Base-by-base conservation (phyloP, 2,329 filamentous ascomycete genomes). In the Cercospora canescens region DNA sequence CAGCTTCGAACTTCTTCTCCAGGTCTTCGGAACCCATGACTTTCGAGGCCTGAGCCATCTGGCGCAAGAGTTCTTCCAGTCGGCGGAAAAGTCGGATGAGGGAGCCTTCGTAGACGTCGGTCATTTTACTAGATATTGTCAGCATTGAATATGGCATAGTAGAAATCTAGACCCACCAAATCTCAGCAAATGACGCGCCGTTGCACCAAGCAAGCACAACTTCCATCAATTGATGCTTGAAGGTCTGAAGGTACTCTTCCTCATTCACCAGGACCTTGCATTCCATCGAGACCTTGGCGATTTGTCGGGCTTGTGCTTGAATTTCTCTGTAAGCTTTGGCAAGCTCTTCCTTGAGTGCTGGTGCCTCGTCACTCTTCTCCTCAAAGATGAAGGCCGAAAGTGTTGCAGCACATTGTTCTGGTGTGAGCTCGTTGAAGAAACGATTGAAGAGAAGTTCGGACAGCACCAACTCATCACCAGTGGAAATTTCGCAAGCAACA, bases 21-120 rank as follows among this genome's bases (percentile, higher is more conserved):
- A 99, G 83, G 75, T 98, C 95, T 68, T 96, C 93, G 77, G 91
- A 97, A 74, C 95, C 95, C 95, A 99, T 99, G 69, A 97, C 94
- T 82, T 97, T 98, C 71, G 92, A 88, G 26, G 94, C 95, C 81
- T 98, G 92, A 16, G 91, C 94, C 87, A 98, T 96, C 80, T 99
- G 95, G 71, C 95, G 88, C 37, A 99, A 84, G 65, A 97, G 85
- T 81, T 99, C 95, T 80, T 99, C 95, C 34, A 99, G 85, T 21
- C 95, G 91, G 62, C 95, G 91, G 88, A 99, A 99, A 41, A 97
- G 88, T 57, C 95, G 93, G 73, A 99, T 98, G 67, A 99, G 83
- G 65, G 93, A 97, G 67, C 95, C 95, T 82, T 99, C 95, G 80
- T 97, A 99, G 30, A 94, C 92, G 74, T 97, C 94, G 30, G 95